Percentiles rank a stretch among this genome's conserved stretches.
phyloP scores from a whole-genome alignment of 2,329 filamentous ascomycete species.

The Akanthomyces uredinophilus region DNA sequence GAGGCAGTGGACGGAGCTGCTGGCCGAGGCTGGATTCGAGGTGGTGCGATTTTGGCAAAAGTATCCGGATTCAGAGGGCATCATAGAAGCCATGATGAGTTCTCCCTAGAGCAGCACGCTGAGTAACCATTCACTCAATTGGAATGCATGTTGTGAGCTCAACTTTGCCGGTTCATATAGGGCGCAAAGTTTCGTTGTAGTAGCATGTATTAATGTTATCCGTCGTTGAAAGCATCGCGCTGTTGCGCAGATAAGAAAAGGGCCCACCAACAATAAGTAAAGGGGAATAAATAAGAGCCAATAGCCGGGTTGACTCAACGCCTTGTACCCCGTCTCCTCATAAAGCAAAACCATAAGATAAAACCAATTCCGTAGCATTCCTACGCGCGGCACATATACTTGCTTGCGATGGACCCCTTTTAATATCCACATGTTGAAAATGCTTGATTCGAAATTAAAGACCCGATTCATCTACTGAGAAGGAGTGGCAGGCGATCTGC shows the following conservation, averaged over 20 bases:
- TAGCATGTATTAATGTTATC: background rate
- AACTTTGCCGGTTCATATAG: background rate
- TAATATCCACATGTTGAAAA: background rate
- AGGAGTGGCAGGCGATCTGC: background rate
- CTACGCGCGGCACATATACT: background rate
- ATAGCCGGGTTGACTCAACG: slow-evolving; percentile 1
- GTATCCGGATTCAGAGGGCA: background rate
- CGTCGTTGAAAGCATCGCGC: background rate
- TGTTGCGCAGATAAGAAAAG: background rate
- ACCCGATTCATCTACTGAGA: background rate
- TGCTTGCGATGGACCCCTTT: background rate
- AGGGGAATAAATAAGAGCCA: background rate
- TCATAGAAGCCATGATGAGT: background rate
- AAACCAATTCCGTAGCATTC: background rate
- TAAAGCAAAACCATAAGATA: background rate
- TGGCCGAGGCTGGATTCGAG: slow-evolving; percentile 18
- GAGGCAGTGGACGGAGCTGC: slow-evolving; percentile 18
- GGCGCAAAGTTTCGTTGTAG: background rate
- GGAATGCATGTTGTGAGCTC: background rate
- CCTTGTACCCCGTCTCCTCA: background rate
- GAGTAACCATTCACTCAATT: too few species aligned
- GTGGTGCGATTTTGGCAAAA: slow-evolving; percentile 5
- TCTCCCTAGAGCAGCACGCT: background rate
- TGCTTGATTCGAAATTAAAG: background rate
- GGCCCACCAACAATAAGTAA: background rate